A percentile compares a stretch with the other conserved stretches of the same genome.
These are phyloP conservation scores for Cephalotrichum gorgonifer DNA, from an alignment of 2,329 filamentous ascomycete genomes.

Conservation along the genomic window DNA sequence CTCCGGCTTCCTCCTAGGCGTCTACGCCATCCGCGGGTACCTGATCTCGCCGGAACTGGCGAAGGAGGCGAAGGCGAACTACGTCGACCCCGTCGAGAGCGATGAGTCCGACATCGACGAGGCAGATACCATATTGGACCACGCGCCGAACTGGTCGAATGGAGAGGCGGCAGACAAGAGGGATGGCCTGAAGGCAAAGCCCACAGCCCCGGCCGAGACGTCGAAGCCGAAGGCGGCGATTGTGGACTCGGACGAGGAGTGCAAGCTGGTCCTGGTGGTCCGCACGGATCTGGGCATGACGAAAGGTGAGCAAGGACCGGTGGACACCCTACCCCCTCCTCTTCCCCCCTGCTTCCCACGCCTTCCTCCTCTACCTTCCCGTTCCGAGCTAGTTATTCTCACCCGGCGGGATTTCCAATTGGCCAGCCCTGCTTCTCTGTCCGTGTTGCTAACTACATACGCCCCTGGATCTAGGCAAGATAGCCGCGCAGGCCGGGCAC, in stretches of 20 bases:
- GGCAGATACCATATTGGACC: slow-evolving; percentile 47
- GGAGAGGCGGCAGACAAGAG: slow-evolving; percentile 46
- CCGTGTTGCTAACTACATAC: neutral
- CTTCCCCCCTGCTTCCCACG: neutral
- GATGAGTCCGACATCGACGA: slow-evolving; percentile 60
- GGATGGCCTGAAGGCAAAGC: slow-evolving; percentile 37
- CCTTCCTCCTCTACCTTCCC: too few species aligned
- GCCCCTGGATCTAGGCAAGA: slow-evolving; percentile 59
- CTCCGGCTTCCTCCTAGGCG: slow-evolving; percentile 70
- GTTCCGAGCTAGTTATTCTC: neutral
- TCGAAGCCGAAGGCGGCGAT: slow-evolving; percentile 23
- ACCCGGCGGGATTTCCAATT: too few species aligned
- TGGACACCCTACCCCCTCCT: neutral
- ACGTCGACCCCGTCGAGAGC: slow-evolving; percentile 53
- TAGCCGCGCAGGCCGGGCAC: slow-evolving; percentile 88
- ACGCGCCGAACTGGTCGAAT: slow-evolving; percentile 59
- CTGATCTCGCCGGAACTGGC: slow-evolving; percentile 44
- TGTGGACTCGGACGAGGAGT: slow-evolving; percentile 57
- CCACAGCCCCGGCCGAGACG: slow-evolving; percentile 23
- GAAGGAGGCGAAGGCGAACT: slow-evolving; percentile 44
- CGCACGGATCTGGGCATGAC: slow-evolving; percentile 94
- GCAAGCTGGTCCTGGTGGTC: slow-evolving; percentile 88
- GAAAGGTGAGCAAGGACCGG: slow-evolving; percentile 56
- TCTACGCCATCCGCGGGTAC: slow-evolving; percentile 58
- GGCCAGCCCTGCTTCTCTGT: neutral